Conservation (phyloP, 108 stramenopile genomes). For the Thalassiosira profunda region DNA sequence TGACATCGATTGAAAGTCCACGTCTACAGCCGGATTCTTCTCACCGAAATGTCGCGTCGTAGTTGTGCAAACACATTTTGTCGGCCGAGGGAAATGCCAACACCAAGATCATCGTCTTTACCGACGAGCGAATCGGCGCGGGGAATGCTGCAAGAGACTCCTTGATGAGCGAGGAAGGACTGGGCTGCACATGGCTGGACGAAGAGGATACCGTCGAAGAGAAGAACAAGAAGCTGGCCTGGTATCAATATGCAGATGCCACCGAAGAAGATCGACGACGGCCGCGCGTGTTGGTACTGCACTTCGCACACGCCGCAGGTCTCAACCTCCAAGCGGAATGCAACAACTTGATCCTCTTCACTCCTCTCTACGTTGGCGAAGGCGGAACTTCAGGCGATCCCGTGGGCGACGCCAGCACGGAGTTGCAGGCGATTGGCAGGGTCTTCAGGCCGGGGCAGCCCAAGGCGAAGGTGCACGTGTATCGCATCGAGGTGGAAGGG, state of each 20-base stretch:
- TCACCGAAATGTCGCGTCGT: neutral
- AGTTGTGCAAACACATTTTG: slow-evolving; percentile 57
- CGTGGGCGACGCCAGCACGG: slow-evolving; percentile 72
- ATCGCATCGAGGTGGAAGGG: slow-evolving; percentile 63
- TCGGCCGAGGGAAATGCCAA: slow-evolving; percentile 35
- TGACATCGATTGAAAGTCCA: neutral
- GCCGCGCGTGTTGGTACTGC: slow-evolving; percentile 68
- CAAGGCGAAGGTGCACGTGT: slow-evolving; percentile 54
- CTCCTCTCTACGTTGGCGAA: slow-evolving; percentile 66
- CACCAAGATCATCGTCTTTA: slow-evolving; percentile 84
- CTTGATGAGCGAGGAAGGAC: slow-evolving; percentile 28
- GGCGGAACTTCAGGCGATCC: slow-evolving; percentile 57
- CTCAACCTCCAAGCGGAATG: slow-evolving; percentile 79
- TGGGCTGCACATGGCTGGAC: slow-evolving; percentile 60
- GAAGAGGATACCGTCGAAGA: slow-evolving; percentile 49
- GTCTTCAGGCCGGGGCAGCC: slow-evolving; percentile 74
- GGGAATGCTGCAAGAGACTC: slow-evolving; percentile 39
- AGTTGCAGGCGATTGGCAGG: slow-evolving; percentile 79
- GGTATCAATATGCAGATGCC: slow-evolving; percentile 73
- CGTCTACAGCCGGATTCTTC: neutral
- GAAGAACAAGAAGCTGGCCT: slow-evolving; percentile 70
- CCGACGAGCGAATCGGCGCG: slow-evolving; percentile 62
- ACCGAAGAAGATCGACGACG: slow-evolving; percentile 68
- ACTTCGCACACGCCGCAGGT: slow-evolving; percentile 77
- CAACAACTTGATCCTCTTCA: slow-evolving; percentile 71